Conservation (phyloP, 2,329 filamentous ascomycete genomes). For the Neonectria punicea region DNA sequence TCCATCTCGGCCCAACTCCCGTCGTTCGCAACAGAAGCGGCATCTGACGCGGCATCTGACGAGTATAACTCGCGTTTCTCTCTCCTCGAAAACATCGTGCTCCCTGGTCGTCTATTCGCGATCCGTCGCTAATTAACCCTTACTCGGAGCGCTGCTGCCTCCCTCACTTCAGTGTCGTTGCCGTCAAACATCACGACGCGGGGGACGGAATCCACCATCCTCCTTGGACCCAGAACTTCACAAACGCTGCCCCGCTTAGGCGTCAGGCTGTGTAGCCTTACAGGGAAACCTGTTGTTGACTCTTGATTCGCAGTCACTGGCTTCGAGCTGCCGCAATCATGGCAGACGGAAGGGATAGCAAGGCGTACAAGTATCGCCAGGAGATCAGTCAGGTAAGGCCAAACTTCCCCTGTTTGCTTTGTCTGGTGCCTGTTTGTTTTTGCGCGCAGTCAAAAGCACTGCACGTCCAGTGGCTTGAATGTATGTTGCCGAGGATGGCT, state of each 20-base stretch:
- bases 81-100: background rate
- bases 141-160: background rate
- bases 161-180: background rate
- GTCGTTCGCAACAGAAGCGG: background rate
- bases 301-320: background rate
- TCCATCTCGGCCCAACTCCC: background rate
- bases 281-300: background rate
- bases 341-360: conserved; percentile 63
- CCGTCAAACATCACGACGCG: background rate
- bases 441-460: background rate
- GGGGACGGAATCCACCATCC: background rate
- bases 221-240: background rate
- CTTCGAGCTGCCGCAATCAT: conserved; percentile 22
- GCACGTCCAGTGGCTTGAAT: background rate
- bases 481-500: background rate
- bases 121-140: background rate
- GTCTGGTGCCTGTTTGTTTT: background rate
- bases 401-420: background rate
- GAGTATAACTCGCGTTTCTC: no score
- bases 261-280: background rate
- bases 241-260: background rate
- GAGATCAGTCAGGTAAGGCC: conserved; percentile 92
- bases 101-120: background rate
- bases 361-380: conserved; percentile 86
- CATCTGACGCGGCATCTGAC: no score